Base-by-base conservation (phyloP, 345 rosid species). In the Eucalyptus fibrosa region DNA sequence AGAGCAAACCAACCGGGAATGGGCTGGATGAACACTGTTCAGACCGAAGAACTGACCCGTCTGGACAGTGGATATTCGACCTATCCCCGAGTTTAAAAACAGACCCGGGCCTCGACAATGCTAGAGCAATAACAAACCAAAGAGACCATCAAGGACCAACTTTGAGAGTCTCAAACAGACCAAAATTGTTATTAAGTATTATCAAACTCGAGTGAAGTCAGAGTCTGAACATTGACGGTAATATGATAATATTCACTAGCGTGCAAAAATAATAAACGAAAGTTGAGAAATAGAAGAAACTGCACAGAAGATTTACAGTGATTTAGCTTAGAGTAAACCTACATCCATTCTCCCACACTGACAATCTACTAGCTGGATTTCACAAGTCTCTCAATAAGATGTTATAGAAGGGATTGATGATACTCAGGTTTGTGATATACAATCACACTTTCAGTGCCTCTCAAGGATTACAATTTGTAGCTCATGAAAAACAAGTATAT, bases 271-370 rank as follows among this genome's bases (percentile, higher is more conserved):
- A 59, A 59, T 12, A 12, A 26, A 26, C 2, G 6, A 59, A 26
- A 59, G 67, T 59, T 24, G 13, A 59, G n/a, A 59, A 11, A 56
- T 56, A 59, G 4, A 26, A 12, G 4, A 26, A 59, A 59, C 26
- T 59, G 67, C 15, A 1, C n/a, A 26, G 6, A 26, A 26, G 7
- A 12, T 59, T 59, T 59, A 5, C 3, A 59, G 1, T 26, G 2
- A n/a, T 59, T 59, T 7, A 1, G 14, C 7, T 59, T 59, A 59
- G 7, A 26, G n/a, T 26, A 59, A 59, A 26, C 4, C 8, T 59
- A 59, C 16, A 1, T 59, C 15, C 3, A 26, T 15, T 10, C 15
- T 59, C 8, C 0, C 4, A 59, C 4, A 3, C 14, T 0, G 16
- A 26, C 2, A 59, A 1, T 8, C 6, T 60, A 60, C 7, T 26